A percentile compares a stretch with the other conserved stretches of the same genome.
These are phyloP conservation scores for Russula foetens DNA, from an alignment of 768 basidiomycete species.

Conservation along the genomic window DNA sequence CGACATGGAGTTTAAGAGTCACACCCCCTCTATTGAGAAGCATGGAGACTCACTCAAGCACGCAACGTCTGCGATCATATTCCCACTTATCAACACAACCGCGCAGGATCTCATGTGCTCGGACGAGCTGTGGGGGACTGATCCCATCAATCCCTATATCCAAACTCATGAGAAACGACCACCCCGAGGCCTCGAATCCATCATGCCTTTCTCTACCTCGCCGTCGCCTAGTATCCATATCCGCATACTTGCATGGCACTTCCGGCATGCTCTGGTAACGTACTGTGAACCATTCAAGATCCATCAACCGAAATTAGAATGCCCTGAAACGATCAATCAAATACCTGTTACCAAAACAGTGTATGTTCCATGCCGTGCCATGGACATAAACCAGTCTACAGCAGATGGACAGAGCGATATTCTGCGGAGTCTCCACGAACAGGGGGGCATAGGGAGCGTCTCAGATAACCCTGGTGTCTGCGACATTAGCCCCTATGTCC, in stretches of 20 bases:
- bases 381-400: not conserved
- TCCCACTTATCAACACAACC: not conserved
- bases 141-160: too few relatives aligned
- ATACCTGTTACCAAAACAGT: not conserved
- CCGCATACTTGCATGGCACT: not conserved
- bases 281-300: too few relatives aligned
- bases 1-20: not conserved
- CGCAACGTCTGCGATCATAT: not conserved
- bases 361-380: not conserved
- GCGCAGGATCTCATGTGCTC: not conserved
- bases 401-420: not conserved
- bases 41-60: not conserved
- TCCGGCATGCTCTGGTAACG: not conserved
- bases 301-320: too few relatives aligned
- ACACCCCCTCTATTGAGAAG: too few relatives aligned
- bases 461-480: not conserved
- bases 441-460: too few relatives aligned
- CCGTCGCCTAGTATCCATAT: too few relatives aligned
- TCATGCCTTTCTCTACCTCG: too few relatives aligned
- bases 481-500: not conserved
- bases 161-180: too few relatives aligned
- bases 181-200: too few relatives aligned
- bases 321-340: not conserved
- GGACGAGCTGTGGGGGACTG: too few relatives aligned
- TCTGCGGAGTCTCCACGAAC: not conserved